Base-by-base conservation (phyloP, 768 basidiomycete species). In the Calocybe gangraenosa region DNA sequence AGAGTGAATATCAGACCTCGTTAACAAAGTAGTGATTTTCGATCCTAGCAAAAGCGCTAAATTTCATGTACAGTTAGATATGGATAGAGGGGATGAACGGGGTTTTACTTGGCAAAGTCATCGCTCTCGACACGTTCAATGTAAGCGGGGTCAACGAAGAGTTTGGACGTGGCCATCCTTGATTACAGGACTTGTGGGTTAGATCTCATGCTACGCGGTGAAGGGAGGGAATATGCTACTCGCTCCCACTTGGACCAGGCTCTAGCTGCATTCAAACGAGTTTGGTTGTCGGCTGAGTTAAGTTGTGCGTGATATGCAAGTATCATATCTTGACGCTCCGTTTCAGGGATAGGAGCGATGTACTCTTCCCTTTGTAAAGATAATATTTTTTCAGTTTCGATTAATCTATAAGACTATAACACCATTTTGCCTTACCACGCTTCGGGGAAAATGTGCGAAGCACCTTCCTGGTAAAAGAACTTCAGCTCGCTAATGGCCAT, bases 231-330 rank as follows among this genome's bases (percentile, higher is more conserved):
- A 25, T 37, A 4, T 15, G 11, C 18, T 22, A 75, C 89, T 58
- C 55, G 89, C 89, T 94, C 92, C 88, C 89, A 95, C 60, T 84
- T 87, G 15, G 84, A 70, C 91, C 92, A 94, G 2, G 89, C 88
- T 56, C 77, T 87, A 3, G 91, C 91, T 9, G 91, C 92, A 6
- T 47, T 67, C 23, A 85, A 54, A 25, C 86, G 73, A 3, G 70
- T 78, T 53, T 76, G 68, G 23, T 87, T 81, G 57, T 94, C 85
- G 1, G 69, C 66, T 5, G 87, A 81, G 56, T 82, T 83, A 37
- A 95, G 76, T 43, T 82, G 86, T 3, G 75, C 72, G 55, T 93
- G 86, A 61, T 96, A 97, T 0, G 94, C 94, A 7, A 73, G 62
- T 35, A 96, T 73, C 69, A 96, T 71, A 58, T 95, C 89, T 23